Evolutionary conservation across 805 yeast species (phyloP), one percentile per base, ranked within the genome.

Genomic region (Lipomyces orientalis): DNA sequence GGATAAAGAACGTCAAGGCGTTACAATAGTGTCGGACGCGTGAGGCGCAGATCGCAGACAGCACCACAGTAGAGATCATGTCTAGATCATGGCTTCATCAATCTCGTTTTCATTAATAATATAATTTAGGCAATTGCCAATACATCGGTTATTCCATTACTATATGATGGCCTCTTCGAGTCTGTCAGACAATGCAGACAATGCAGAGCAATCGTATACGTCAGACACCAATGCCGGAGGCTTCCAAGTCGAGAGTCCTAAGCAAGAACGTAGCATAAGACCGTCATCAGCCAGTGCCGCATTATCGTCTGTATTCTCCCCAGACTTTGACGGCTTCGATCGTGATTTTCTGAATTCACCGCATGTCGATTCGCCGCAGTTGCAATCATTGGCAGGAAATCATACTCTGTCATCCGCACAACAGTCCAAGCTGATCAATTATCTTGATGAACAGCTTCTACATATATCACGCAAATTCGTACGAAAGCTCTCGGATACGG

Each of bases 401-500:
- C 22, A 43, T 16, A 43, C 2, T 4, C 7, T 43, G n/a, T 43
- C 49, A 0, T 43, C 49, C 5, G 62, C 64, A 6, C 93, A 89
- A 72, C 90, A 88, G 74, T 83, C 87, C 56, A 82, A 83, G 70
- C 80, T 88, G 66, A 77, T 84, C 29, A 78, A 80, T 25, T 87
- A 86, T 71, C 81, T 88, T 52, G 93, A 88, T 69, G 83, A 81
- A 9, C 78, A 81, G 52, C 76, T 88, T 46, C 77, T 88, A 70
- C 80, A 79, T 19, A 81, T 88, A 12, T 90, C 88, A 68, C 80
- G 90, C 64, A 80, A 79, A 67, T 87, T 85, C 74, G 72, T 81
- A 81, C n/a, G 76, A 79, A 60, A 82, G 80, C 0, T 73, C 80
- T 59, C 67, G 73, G 58, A 51, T 4, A 46, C 67, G 8, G 37